Conservation (phyloP, 1,139 yeast species). For the Saccharomycopsis crataegensis region DNA sequence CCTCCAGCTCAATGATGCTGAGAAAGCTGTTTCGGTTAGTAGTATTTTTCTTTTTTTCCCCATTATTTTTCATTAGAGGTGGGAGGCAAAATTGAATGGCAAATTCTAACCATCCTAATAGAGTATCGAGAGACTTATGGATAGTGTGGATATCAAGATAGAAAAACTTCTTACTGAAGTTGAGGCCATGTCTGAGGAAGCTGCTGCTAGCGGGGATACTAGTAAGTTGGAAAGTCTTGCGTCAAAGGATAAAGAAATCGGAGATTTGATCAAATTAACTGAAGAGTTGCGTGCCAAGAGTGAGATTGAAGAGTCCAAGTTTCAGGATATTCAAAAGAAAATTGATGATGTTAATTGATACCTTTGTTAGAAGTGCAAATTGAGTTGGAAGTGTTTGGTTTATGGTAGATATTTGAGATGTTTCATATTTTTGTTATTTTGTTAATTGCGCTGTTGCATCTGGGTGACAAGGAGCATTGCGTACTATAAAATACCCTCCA, state of each 20-base stretch:
- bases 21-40: conserved; percentile 7
- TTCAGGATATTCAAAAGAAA: too few species aligned
- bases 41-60: not conserved
- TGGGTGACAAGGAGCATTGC: too few species aligned
- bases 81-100: not conserved
- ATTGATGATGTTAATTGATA: not conserved
- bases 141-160: conserved; percentile 3
- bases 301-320: not conserved
- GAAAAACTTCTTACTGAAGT: not conserved
- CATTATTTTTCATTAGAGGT: not conserved
- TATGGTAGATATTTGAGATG: too few species aligned
- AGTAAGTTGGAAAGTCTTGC: not conserved
- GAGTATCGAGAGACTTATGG: conserved; percentile 7
- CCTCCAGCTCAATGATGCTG: conserved; percentile 7
- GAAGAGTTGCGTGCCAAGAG: not conserved
- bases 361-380: not conserved
- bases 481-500: too few species aligned
- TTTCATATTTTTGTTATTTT: too few species aligned
- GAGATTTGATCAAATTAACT: not conserved
- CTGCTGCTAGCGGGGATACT: not conserved
- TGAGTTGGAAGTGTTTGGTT: too few species aligned
- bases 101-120: not conserved
- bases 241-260: not conserved
- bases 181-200: not conserved
- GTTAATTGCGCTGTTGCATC: too few species aligned